Conservation (phyloP, 192 early-diverging fungal genomes). For the Thoreauomyces humboldtii region DNA sequence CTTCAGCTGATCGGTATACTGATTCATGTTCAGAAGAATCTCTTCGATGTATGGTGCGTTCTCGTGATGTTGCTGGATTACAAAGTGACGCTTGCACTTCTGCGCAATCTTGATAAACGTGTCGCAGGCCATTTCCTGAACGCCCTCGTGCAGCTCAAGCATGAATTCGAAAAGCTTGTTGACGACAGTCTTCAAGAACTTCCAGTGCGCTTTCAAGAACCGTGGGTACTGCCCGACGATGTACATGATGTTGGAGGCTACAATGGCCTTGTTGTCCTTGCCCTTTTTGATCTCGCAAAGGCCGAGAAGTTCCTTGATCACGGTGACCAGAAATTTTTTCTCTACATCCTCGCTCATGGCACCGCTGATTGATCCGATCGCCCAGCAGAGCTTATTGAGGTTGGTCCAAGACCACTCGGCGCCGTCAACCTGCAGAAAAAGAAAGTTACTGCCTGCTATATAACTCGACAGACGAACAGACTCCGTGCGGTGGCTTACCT, state of each 20-base stretch:
- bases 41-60: slow-evolving; percentile 93
- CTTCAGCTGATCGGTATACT: slow-evolving; percentile 85
- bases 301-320: slow-evolving; percentile 96
- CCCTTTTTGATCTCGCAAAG: slow-evolving; percentile 97
- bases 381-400: slow-evolving; percentile 98
- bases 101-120: slow-evolving; percentile 99
- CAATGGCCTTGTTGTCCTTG: slow-evolving; percentile 99
- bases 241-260: slow-evolving; percentile 99
- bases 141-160: slow-evolving; percentile 99
- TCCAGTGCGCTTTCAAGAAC: slow-evolving; percentile 99
- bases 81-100: slow-evolving; percentile 96
- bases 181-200: slow-evolving; percentile 99
- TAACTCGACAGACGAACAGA: too few relatives aligned
- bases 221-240: slow-evolving; percentile 99
- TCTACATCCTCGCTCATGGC: slow-evolving; percentile 97
- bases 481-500: too few relatives aligned
- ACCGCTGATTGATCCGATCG: slow-evolving; percentile 97
- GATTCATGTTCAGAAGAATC: slow-evolving; percentile 76
- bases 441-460: too few relatives aligned
- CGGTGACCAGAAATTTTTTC: slow-evolving; percentile 94
- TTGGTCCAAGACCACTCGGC: slow-evolving; percentile 97
- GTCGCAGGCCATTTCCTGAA: slow-evolving; percentile 99
- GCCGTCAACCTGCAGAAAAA: slow-evolving; percentile 73
- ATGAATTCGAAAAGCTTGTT: slow-evolving; percentile 99
- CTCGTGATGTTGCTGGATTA: slow-evolving; percentile 88